Evolutionary conservation across 1,139 yeast species (phyloP).

Genomic region (Hyphopichia wangnamkhiaoensis): DNA sequence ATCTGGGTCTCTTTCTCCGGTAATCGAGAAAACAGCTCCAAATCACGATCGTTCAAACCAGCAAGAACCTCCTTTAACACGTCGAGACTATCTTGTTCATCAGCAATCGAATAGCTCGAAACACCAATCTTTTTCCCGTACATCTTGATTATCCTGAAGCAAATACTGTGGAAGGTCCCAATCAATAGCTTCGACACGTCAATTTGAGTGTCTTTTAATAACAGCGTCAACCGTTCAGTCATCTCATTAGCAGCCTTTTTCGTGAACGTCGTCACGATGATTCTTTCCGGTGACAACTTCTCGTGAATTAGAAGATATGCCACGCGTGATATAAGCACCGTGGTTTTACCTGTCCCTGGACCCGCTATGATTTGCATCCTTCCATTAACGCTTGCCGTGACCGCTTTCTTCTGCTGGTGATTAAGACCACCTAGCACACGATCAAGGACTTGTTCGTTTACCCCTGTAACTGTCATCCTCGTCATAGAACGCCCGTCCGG

Average conservation of each 20-base stretch:
- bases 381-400: constrained; percentile 51
- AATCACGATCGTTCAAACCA: constrained; percentile 31
- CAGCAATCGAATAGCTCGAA: constrained; percentile 57
- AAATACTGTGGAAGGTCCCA: constrained; percentile 88
- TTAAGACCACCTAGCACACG: constrained; percentile 36
- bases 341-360: constrained; percentile 89
- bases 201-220: constrained; percentile 41
- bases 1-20: constrained; percentile 15
- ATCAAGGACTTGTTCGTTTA: background rate
- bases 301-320: constrained; percentile 62
- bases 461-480: background rate
- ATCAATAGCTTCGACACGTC: constrained; percentile 51
- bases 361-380: constrained; percentile 84
- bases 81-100: constrained; percentile 60
- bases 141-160: constrained; percentile 57
- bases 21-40: constrained; percentile 23
- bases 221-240: constrained; percentile 52
- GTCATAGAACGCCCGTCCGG: background rate
- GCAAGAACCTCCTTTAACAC: constrained; percentile 46
- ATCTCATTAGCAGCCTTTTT: constrained; percentile 88
- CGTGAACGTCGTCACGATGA: constrained; percentile 88
- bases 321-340: constrained; percentile 75
- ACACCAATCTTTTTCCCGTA: constrained; percentile 59
- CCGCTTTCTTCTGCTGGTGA: constrained; percentile 60
- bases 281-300: constrained; percentile 53